Base-by-base conservation (phyloP, 495 filamentous ascomycete species). In the Tetracladium setigerum region DNA sequence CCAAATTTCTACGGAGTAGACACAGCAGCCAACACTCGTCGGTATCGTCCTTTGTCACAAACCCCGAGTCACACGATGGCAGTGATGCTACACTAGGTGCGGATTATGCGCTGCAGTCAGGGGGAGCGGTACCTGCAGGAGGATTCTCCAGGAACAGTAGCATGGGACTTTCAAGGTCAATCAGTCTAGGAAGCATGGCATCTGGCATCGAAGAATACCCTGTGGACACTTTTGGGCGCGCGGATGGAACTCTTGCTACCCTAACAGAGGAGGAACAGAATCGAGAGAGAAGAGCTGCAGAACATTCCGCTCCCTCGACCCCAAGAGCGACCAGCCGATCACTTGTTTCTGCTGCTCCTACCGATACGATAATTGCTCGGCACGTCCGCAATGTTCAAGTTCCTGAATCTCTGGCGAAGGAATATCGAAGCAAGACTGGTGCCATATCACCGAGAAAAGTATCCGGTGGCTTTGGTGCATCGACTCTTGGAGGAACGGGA, bases 141-240 rank as follows among this genome's bases (percentile, higher is more conserved):
- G 78, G 71, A n/a, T 69, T 73, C 40, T 71, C 71, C 30, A 71
- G 72, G 35, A 68, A 61, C 53, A 60, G 68, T 33, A 77, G 72
- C 44, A 74, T 75, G 44, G 64, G 75, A 14, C 67, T 95, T 39
- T 83, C 86, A 15, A 72, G 92, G 40, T 81, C 89, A 10, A 83
- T 89, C 30, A 96, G 90, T 60, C 76, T 97, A 44, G 92, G 92
- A 10, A 96, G 90, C 55, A 89, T 96, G 71, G 87, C 86, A n/a
- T 95, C 89, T 13, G 89, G 87, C 1, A 77, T 95, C 17, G 90
- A 90, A 16, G 84, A 83, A 14, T 75, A 81, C 47, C 74, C 72
- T 31, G 33, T 27, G 14, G 55, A 58, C 5, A 47, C 47, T 57
- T 34, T 43, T 47, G 30, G 62, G 59, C 48, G 56, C 64, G 58